A percentile compares a stretch with the other conserved stretches of the same genome.
Evolutionary conservation across 176 grass and related monocot species (phyloP).

Genomic region (Oropetium thomaeum): DNA sequence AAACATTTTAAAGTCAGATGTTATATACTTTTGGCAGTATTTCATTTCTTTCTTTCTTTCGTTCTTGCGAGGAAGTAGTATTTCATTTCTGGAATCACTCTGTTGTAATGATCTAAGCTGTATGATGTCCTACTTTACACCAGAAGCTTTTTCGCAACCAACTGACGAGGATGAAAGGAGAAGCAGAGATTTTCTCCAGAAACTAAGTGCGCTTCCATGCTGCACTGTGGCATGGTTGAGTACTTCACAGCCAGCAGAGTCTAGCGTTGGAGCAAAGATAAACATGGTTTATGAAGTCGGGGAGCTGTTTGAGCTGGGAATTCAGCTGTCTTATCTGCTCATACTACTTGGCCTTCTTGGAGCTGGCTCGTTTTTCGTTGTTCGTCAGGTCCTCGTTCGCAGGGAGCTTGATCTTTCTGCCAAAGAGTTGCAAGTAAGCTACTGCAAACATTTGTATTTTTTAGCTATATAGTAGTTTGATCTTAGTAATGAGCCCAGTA

Average conservation of each 20-base stretch:
- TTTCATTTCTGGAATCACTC: not conserved
- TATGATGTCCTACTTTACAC: not conserved
- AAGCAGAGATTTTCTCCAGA: conserved; percentile 22
- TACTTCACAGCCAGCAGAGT: conserved; percentile 45
- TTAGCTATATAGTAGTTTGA: not conserved
- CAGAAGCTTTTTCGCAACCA: not conserved
- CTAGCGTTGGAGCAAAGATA: conserved; percentile 61
- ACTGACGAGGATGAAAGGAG: conserved; percentile 28
- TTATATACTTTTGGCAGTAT: no score
- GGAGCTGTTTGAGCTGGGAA: conserved; percentile 93
- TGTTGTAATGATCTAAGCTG: not conserved
- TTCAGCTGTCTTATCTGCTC: conserved; percentile 86
- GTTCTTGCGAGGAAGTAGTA: no score
- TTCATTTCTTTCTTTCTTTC: no score
- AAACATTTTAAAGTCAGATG: no score
- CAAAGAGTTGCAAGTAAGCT: conserved; percentile 91
- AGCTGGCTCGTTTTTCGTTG: conserved; percentile 84
- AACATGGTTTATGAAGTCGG: conserved; percentile 79
- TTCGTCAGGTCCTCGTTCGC: conserved; percentile 91
- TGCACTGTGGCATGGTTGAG: conserved; percentile 65
- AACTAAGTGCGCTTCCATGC: conserved; percentile 45
- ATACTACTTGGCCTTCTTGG: conserved; percentile 84
- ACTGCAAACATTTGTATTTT: not conserved
- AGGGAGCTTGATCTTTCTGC: conserved; percentile 98
- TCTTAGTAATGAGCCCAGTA: not conserved